A percentile compares a stretch with the other conserved stretches of the same genome.
Conservation (phyloP, 495 filamentous ascomycete species). For the Lepidopterella palustris region DNA sequence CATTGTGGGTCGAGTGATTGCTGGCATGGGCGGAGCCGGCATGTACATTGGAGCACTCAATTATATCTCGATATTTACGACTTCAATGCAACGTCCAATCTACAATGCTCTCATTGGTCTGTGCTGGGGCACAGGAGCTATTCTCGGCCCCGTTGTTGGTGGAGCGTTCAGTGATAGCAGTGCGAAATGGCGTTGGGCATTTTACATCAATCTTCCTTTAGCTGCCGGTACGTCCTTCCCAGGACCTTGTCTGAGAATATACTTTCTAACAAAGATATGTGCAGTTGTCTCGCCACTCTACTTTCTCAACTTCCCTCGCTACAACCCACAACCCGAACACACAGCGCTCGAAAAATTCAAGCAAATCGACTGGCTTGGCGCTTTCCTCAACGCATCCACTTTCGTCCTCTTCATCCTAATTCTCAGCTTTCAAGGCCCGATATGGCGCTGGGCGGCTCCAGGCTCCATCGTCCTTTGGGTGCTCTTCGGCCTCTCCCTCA, state of each 20-base stretch:
- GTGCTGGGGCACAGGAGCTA: conserved; percentile 9
- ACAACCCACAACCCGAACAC: conserved; percentile 41
- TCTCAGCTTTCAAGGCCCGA: conserved; percentile 4
- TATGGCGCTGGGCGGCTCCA: conserved; percentile 4
- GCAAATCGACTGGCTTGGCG: conserved; percentile 36
- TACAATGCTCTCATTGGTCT: background rate
- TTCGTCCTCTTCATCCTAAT: conserved; percentile 1
- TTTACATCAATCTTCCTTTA: conserved; percentile 62
- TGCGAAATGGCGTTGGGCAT: conserved; percentile 44
- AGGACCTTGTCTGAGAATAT: background rate
- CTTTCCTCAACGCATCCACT: conserved; percentile 18
- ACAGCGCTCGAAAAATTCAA: conserved; percentile 34
- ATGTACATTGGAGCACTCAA: background rate
- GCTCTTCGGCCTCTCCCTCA: background rate
- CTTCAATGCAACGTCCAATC: background rate
- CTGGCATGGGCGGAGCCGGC: conserved; percentile 10
- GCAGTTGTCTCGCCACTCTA: conserved; percentile 49
- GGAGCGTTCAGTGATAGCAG: conserved; percentile 49
- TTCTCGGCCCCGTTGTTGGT: conserved; percentile 53
- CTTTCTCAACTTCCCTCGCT: conserved; percentile 47
- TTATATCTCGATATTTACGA: conserved; percentile 2
- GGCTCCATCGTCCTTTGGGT: conserved; percentile 9
- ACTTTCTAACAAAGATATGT: too few species aligned
- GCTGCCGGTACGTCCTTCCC: too few species aligned
- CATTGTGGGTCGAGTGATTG: conserved; percentile 18